Base-by-base conservation (phyloP, 345 rosid genomes). In the Jatropha curcas region DNA sequence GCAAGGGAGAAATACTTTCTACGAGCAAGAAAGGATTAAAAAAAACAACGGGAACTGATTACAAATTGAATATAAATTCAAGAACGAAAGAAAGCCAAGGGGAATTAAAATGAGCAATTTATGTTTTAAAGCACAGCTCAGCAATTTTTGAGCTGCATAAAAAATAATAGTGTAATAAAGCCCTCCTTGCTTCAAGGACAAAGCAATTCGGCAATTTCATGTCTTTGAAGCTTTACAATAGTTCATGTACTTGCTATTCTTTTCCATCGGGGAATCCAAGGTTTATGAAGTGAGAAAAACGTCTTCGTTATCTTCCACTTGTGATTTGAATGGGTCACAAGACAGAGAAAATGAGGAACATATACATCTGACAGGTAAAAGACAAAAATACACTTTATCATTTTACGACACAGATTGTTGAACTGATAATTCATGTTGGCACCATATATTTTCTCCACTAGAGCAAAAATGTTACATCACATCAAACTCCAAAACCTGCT, bases 111-210 rank as follows among this genome's bases (percentile, higher is more conserved):
- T 69, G 50, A 68, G 58, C 48, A 19, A 5, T 30, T 37, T 37
- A 30, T 37, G 16, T 24, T 61, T 22, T 62, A 30, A 48, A 46
- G 60, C 50, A 50, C 37, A 43, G 53, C 43, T 71, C 53, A 45
- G 57, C 17, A 30, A 30, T 71, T 28, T 28, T 27, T 60, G 22
- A 39, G 22, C 43, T 27, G 28, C 52, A 56, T 57, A 69, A 56
- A 28, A 70, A 28, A 50, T 11, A 69, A 52, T n/a, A n/a, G n/a
- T n/a, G n/a, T n/a, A 39, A 57, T 58, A 59, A 27, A 57, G 20
- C 35, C 9, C 56, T 25, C 5, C 25, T 43, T 9, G 5, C 64
- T 69, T 45, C 41, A 67, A 22, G 25, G 16, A 30, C 39, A 67
- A 48, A 30, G 58, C 39, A 52, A 43, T 24, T 27, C 56, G 43